phyloP scores from a whole-genome alignment of 2,329 filamentous ascomycete genomes.

The Helotiales sp. region DNA sequence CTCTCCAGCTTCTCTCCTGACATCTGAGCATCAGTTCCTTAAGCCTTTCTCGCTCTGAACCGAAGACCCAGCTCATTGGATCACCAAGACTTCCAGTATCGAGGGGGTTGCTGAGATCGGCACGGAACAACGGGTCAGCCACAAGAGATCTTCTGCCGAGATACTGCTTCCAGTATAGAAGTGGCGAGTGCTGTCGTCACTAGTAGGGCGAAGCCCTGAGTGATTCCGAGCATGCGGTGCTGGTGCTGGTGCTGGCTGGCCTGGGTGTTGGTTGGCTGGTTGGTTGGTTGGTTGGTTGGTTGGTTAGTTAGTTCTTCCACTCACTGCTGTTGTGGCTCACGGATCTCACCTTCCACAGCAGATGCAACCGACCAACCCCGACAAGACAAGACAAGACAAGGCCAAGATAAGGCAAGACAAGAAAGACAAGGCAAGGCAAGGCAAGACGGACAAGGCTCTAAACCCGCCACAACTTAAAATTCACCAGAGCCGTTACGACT shows the following conservation, averaged over 20 bases:
- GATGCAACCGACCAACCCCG: too few species aligned
- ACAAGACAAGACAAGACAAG: too few species aligned
- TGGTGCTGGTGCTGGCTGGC: background rate
- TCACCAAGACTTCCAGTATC: background rate
- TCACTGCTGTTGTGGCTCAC: background rate
- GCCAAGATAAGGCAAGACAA: background rate
- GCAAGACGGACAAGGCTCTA: background rate
- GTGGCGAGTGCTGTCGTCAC: constrained; percentile 33
- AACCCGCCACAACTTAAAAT: background rate
- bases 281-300: too few species aligned
- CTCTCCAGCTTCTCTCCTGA: background rate
- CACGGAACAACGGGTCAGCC: constrained; percentile 21
- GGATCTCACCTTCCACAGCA: background rate
- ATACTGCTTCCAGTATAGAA: constrained; percentile 15
- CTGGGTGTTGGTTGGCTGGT: too few species aligned
- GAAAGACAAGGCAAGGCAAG: background rate
- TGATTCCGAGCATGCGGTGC: background rate
- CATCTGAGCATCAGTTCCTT: background rate
- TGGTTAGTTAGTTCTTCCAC: background rate
- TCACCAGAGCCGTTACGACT: constrained; percentile 1
- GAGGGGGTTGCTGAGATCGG: background rate
- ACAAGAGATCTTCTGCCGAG: constrained; percentile 24
- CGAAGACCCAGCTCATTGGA: background rate
- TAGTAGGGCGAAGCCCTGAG: background rate
- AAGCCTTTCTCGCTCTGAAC: background rate